Conservation (phyloP, 2,329 filamentous ascomycete genomes). For the Penicillium sp. region DNA sequence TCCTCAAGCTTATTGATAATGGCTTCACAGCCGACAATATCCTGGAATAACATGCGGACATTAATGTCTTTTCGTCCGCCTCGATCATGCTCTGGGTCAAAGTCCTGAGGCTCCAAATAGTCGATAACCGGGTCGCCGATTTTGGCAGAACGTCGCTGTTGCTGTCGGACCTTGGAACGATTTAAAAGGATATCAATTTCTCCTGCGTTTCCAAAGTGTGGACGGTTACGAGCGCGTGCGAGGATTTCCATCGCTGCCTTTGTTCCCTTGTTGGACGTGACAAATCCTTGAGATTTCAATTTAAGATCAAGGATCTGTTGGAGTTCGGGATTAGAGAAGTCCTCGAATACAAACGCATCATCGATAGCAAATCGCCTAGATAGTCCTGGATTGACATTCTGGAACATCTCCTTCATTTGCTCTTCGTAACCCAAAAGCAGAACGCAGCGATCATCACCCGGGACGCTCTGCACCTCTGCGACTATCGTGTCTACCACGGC, state of each 20-base stretch:
- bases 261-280: constrained; percentile 57
- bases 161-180: constrained; percentile 58
- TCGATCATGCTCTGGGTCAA: not conserved
- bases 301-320: constrained; percentile 66
- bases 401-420: constrained; percentile 73
- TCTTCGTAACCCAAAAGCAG: constrained; percentile 73
- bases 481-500: constrained; percentile 77
- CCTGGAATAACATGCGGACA: constrained; percentile 35
- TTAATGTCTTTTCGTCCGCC: not conserved
- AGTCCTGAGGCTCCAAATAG: not conserved
- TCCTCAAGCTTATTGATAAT: constrained; percentile 59
- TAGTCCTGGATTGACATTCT: constrained; percentile 73
- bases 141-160: constrained; percentile 49
- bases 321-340: constrained; percentile 67
- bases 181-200: constrained; percentile 72
- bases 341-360: constrained; percentile 70
- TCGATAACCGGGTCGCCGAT: not conserved
- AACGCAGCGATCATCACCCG: constrained; percentile 74
- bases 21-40: constrained; percentile 62
- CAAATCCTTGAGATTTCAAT: constrained; percentile 60
- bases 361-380: constrained; percentile 67
- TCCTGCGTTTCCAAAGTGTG: constrained; percentile 73
- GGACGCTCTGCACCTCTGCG: constrained; percentile 70
- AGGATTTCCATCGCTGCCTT: constrained; percentile 65
- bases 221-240: constrained; percentile 62